These are phyloP conservation scores for Parasitella parasitica DNA, from an alignment of 371 early-diverging fungal species.

Conservation along the genomic window DNA sequence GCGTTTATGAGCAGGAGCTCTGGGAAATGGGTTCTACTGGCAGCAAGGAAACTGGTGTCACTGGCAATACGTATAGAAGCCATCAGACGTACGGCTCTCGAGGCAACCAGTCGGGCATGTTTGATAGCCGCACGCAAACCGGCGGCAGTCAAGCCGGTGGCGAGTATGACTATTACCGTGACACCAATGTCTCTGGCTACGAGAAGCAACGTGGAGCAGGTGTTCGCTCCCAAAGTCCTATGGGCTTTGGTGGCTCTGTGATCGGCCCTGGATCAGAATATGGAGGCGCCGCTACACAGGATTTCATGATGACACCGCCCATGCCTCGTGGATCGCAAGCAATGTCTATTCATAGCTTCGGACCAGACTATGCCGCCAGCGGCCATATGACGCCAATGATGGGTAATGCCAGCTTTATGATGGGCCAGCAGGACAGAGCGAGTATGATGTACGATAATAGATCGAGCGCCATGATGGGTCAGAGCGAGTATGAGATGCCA, in stretches of 20 bases:
- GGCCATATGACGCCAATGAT: slow-evolving; percentile 24
- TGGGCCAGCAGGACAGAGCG: slow-evolving; percentile 4
- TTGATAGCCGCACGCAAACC: slow-evolving; percentile 43
- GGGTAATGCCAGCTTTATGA: slow-evolving; percentile 7
- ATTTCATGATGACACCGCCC: slow-evolving; percentile 28
- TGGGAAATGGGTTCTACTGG: slow-evolving; percentile 71
- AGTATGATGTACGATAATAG: slow-evolving; percentile 11
- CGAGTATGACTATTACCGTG: slow-evolving; percentile 52
- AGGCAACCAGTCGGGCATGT: slow-evolving; percentile 31
- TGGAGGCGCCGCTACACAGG: slow-evolving; percentile 30
- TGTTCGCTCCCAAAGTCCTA: slow-evolving; percentile 34
- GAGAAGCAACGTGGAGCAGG: slow-evolving; percentile 1
- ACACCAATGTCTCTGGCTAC: slow-evolving; percentile 33
- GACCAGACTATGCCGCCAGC: slow-evolving; percentile 20
- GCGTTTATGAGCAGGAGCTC: slow-evolving; percentile 85
- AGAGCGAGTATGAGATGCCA: slow-evolving; percentile 21
- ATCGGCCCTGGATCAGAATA: slow-evolving; percentile 34
- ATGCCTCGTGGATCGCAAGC: slow-evolving; percentile 28
- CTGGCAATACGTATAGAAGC: slow-evolving; percentile 40
- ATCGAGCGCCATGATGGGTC: slow-evolving; percentile 13
- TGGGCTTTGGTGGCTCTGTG: slow-evolving; percentile 26
- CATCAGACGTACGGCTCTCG: slow-evolving; percentile 33
- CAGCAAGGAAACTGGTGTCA: slow-evolving; percentile 55
- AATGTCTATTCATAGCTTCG: slow-evolving; percentile 46
- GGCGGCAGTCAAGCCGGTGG: slow-evolving; percentile 52